Percentiles rank a stretch among this genome's conserved stretches.
Evolutionary conservation across 495 filamentous ascomycete genomes (phyloP).

Genomic region (Pseudomonodictys pantanalensis): DNA sequence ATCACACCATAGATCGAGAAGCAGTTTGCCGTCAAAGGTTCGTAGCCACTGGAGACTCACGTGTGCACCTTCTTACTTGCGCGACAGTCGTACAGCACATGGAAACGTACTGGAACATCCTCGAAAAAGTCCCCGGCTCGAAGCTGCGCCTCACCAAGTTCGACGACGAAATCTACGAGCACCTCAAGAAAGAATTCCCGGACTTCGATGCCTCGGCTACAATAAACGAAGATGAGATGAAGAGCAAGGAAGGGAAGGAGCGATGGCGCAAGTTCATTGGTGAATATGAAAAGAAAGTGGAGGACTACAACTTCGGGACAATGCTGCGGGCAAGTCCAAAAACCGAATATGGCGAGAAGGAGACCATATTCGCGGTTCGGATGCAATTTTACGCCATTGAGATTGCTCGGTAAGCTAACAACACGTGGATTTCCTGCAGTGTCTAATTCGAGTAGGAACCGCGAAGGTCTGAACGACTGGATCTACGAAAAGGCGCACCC

Average conservation of each 20-base stretch:
- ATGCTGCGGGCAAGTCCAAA: slow-evolving; percentile 77
- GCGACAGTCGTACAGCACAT: slow-evolving; percentile 85
- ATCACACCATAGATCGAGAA: slow-evolving; percentile 77
- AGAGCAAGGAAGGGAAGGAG: slow-evolving; percentile 95
- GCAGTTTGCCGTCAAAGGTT: slow-evolving; percentile 97
- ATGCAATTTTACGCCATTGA: slow-evolving; percentile 99
- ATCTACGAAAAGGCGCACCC: slow-evolving; percentile 73
- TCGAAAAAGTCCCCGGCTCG: slow-evolving; percentile 84
- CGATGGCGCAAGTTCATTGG: slow-evolving; percentile 94
- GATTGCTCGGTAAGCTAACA: slow-evolving; percentile 67
- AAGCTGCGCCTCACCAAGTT: slow-evolving; percentile 83
- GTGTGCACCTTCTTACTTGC: background rate
- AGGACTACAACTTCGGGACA: slow-evolving; percentile 97
- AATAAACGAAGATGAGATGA: slow-evolving; percentile 92
- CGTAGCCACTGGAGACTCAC: background rate
- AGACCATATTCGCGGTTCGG: slow-evolving; percentile 86
- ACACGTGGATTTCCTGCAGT: background rate
- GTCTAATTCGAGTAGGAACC: slow-evolving; percentile 58
- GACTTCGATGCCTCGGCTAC: slow-evolving; percentile 80
- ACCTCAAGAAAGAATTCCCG: slow-evolving; percentile 82
- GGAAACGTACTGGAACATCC: slow-evolving; percentile 92
- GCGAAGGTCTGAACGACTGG: slow-evolving; percentile 90
- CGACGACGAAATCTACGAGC: slow-evolving; percentile 89
- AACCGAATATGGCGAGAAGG: slow-evolving; percentile 80
- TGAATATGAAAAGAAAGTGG: slow-evolving; percentile 84